Evolutionary conservation across 352 stramenopile genomes (phyloP).

Genomic region (Phytophthora lateralis): DNA sequence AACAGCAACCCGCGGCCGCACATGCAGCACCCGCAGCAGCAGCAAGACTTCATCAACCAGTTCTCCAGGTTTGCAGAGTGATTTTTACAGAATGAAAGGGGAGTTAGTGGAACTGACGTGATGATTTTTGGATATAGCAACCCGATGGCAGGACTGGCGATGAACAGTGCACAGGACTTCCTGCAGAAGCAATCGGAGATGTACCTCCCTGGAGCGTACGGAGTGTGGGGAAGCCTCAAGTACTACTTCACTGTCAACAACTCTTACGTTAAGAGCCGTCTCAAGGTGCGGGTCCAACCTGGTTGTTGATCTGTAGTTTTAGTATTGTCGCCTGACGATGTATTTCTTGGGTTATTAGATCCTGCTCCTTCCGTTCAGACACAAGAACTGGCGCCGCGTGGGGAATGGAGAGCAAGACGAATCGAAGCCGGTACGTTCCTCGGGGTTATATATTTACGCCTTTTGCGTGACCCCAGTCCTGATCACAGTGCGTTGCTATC

Average conservation of each 20-base stretch:
- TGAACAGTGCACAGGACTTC: conserved; percentile 87
- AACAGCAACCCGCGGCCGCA: conserved; percentile 32
- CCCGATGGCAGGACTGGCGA: conserved; percentile 83
- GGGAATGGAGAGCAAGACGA: conserved; percentile 63
- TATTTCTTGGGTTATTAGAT: conserved; percentile 44
- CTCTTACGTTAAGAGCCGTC: conserved; percentile 86
- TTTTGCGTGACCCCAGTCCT: background rate
- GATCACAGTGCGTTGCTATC: background rate
- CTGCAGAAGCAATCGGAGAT: conserved; percentile 83
- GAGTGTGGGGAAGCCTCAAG: conserved; percentile 82
- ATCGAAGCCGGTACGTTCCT: conserved; percentile 52
- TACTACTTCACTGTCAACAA: conserved; percentile 93
- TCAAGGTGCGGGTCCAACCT: conserved; percentile 58
- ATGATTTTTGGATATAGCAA: conserved; percentile 55
- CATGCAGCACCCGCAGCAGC: conserved; percentile 32
- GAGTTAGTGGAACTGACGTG: conserved; percentile 1
- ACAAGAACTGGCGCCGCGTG: conserved; percentile 88
- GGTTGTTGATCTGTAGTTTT: background rate
- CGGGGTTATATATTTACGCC: background rate
- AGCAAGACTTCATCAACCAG: conserved; percentile 79
- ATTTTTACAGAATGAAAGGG: background rate
- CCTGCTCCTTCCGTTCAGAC: conserved; percentile 85
- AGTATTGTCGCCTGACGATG: background rate
- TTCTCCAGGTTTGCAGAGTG: conserved; percentile 50
- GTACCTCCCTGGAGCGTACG: conserved; percentile 81